Percentiles rank a stretch among this genome's conserved stretches.
phyloP scores from a whole-genome alignment of 1,284 basidiomycete genomes.

The Pyrrhoderma noxium region DNA sequence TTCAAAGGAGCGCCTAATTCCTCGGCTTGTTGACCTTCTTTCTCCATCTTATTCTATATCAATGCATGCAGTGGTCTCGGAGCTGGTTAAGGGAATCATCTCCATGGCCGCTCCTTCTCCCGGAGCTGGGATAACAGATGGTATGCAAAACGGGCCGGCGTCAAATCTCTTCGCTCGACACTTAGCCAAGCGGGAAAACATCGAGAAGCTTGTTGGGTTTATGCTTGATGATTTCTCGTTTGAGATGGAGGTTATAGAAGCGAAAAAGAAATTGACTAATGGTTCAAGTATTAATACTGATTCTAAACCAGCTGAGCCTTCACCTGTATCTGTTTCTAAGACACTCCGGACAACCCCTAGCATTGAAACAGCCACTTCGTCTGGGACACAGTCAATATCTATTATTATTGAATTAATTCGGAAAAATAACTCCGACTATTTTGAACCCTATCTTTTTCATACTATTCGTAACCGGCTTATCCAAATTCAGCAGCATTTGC shows the following conservation, averaged over 20 bases:
- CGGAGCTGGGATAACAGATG: conserved; percentile 60
- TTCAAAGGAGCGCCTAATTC: conserved; percentile 79
- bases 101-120: conserved; percentile 90
- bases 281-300: conserved; percentile 21
- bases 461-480: conserved; percentile 88
- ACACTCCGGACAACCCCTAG: conserved; percentile 41
- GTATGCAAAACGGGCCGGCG: conserved; percentile 57
- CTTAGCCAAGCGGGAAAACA: conserved; percentile 72
- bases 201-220: conserved; percentile 69
- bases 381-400: conserved; percentile 82
- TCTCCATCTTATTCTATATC: conserved; percentile 74
- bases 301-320: conserved; percentile 16
- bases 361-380: conserved; percentile 76
- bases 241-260: conserved; percentile 20
- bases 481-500: conserved; percentile 69
- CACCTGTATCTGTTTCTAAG: neutral
- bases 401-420: conserved; percentile 95
- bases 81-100: conserved; percentile 92
- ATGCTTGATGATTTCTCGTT: conserved; percentile 68
- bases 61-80: conserved; percentile 83
- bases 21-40: conserved; percentile 74
- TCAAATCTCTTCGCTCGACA: conserved; percentile 88
- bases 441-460: conserved; percentile 98
- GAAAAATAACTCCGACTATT: conserved; percentile 98
- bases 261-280: conserved; percentile 21